Evolutionary conservation across 768 basidiomycete genomes (phyloP).

Genomic region (Mycena olivaceomarginata): DNA sequence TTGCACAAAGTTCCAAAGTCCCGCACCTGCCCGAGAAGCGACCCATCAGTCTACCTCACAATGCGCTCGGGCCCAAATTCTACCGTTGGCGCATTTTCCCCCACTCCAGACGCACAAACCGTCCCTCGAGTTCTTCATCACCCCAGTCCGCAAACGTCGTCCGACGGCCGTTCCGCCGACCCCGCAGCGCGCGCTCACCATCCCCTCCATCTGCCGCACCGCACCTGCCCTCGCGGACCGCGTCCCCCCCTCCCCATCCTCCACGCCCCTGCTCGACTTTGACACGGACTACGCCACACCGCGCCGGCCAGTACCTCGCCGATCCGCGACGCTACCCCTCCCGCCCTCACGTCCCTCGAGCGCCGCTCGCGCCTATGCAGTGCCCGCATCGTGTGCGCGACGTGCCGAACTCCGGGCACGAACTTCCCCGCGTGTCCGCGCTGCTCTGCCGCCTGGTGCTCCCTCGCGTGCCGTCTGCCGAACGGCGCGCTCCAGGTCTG

Average conservation of each 20-base stretch:
- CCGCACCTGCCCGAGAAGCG: too few species aligned
- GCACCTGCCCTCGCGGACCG: constrained; percentile 49
- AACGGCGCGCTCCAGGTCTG: constrained; percentile 31
- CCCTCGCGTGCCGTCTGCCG: constrained; percentile 33
- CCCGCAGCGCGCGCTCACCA: constrained; percentile 45
- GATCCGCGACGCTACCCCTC: constrained; percentile 23
- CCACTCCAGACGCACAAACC: constrained; percentile 57
- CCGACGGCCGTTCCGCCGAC: constrained; percentile 38
- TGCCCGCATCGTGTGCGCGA: constrained; percentile 51
- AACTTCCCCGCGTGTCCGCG: constrained; percentile 63
- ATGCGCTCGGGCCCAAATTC: constrained; percentile 50
- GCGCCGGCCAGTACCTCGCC: background rate
- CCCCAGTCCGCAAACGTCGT: constrained; percentile 55
- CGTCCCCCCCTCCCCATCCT: constrained; percentile 45
- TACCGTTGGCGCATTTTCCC: constrained; percentile 62
- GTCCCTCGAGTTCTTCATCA: constrained; percentile 53
- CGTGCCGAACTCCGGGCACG: constrained; percentile 56
- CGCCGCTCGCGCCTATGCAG: constrained; percentile 55
- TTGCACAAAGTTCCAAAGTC: too few species aligned
- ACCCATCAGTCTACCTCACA: constrained; percentile 47
- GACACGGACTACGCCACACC: constrained; percentile 19
- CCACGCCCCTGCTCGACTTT: constrained; percentile 44
- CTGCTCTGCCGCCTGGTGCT: constrained; percentile 50
- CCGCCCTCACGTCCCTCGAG: constrained; percentile 58
- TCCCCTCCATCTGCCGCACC: constrained; percentile 66